Base-by-base conservation (phyloP, 129 eudicot species). In the Artemisia tridentata region DNA sequence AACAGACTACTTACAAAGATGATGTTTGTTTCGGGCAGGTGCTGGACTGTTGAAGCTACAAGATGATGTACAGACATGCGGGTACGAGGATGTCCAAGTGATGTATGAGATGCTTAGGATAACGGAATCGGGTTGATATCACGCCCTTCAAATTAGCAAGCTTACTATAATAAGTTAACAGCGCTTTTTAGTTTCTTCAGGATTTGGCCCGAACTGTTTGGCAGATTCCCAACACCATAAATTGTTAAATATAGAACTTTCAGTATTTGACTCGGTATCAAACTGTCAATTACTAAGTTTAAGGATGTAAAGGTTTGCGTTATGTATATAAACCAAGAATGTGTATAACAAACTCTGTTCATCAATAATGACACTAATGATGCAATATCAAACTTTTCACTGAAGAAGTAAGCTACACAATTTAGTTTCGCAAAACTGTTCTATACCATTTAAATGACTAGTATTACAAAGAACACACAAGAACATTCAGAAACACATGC, bases 21-120 rank as follows among this genome's bases (percentile, higher is more conserved):
- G 14, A 55, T 31, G 8, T 54, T 58, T 23, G 5, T 63, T 69
- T 20, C 1, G 56, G 9, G 14, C 73, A 86, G 96, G 90, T 61
- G 82, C 69, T 0, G 92, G 84, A 25, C 88, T 89, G 27, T 50
- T 84, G 81, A 86, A 89, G 80, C 90, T 89, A 25, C 90, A 74
- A 15, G 80, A 89, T 17, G 96, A 89, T 71, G 82, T 89, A 56
- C 92, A 86, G 74, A 89, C 88, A 38, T 86, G 92, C 19, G 92
- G 92, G 19, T 86, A 89, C 71, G 80, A 86, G 65, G 96, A 89
- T 52, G 96, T 89, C 18, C 93, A 86, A 64, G 89, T 89, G 59
- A 89, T 84, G 96, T 89, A 93, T 92, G 93, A 86, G 72, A 89
- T 89, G 96, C 86, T 89, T 59, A 84, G 84, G 21, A 75, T 81